These are phyloP conservation scores for Ceratobasidium theobromae DNA, from an alignment of 1,284 basidiomycete species.

Conservation along the genomic window DNA sequence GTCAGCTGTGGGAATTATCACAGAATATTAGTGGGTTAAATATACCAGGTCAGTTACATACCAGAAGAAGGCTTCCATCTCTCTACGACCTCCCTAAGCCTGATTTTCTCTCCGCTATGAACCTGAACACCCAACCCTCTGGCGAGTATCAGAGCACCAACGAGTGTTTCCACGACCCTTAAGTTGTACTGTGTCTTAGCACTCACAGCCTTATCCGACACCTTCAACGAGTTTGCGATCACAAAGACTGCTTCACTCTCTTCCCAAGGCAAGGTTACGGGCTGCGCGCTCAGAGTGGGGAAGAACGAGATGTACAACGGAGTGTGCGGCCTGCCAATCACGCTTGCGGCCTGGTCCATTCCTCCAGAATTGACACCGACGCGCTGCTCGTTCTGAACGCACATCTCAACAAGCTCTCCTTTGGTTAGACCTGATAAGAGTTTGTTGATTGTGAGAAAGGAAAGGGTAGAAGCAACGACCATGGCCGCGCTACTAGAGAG, in stretches of 20 bases:
- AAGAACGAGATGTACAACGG: constrained; percentile 81
- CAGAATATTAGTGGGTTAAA: background rate
- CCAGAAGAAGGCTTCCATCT: constrained; percentile 47
- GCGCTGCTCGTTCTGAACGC: constrained; percentile 79
- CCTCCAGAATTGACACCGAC: constrained; percentile 80
- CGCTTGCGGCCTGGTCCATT: constrained; percentile 86
- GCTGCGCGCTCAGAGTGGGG: constrained; percentile 66
- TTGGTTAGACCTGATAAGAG: constrained; percentile 63
- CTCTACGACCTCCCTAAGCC: constrained; percentile 51
- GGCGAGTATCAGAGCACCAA: constrained; percentile 71
- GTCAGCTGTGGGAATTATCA: constrained; percentile 34
- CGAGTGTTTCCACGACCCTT: constrained; percentile 82
- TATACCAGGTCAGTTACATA: background rate
- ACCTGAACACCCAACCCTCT: constrained; percentile 54
- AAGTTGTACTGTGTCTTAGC: constrained; percentile 82
- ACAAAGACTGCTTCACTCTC: constrained; percentile 57
- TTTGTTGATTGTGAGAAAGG: constrained; percentile 73
- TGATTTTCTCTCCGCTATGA: constrained; percentile 48
- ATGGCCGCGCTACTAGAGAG: constrained; percentile 83
- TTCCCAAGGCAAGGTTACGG: constrained; percentile 52
- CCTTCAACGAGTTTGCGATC: constrained; percentile 80
- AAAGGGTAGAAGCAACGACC: constrained; percentile 79
- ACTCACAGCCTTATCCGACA: constrained; percentile 77
- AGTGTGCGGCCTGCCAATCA: constrained; percentile 66
- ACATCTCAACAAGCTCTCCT: constrained; percentile 68